Evolutionary conservation across 2,329 filamentous ascomycete genomes (phyloP).

Genomic region (Thelonectria discophora): DNA sequence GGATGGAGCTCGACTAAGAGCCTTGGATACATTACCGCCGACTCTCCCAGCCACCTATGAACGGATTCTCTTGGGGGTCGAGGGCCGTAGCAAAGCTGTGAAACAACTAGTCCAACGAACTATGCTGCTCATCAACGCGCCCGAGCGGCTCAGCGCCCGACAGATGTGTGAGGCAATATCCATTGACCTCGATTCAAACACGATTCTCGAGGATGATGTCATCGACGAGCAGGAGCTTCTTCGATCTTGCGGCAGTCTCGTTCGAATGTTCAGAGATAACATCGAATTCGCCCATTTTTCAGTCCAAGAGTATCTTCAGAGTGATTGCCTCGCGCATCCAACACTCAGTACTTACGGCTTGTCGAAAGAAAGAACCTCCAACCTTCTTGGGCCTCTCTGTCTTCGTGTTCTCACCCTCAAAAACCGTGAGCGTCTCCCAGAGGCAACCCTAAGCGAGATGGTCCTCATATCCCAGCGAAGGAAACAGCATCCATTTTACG

Average conservation of each 20-base stretch:
- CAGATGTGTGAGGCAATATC: constrained; percentile 22
- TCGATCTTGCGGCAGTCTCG: constrained; percentile 13
- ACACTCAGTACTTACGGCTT: not conserved
- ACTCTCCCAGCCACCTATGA: constrained; percentile 16
- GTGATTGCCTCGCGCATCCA: not conserved
- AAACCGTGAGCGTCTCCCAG: not conserved
- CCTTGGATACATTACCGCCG: constrained; percentile 12
- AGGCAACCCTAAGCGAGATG: not conserved
- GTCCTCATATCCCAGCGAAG: not conserved
- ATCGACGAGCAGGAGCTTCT: constrained; percentile 6
- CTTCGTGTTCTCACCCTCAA: constrained; percentile 7
- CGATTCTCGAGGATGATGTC: not conserved
- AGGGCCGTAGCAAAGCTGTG: not conserved
- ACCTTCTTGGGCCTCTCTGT: constrained; percentile 5
- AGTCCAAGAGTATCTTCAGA: not conserved
- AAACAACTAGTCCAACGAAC: not conserved
- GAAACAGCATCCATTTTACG: not conserved
- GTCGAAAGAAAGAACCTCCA: not conserved
- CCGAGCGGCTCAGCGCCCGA: not conserved
- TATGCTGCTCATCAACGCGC: not conserved
- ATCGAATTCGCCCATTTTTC: constrained; percentile 14
- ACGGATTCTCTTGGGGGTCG: not conserved
- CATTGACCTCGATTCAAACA: not conserved
- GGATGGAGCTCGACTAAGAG: constrained; percentile 3
- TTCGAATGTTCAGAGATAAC: not conserved